Conservation (phyloP, 2,329 filamentous ascomycete species). For the Aspergillus pseudoglaucus region DNA sequence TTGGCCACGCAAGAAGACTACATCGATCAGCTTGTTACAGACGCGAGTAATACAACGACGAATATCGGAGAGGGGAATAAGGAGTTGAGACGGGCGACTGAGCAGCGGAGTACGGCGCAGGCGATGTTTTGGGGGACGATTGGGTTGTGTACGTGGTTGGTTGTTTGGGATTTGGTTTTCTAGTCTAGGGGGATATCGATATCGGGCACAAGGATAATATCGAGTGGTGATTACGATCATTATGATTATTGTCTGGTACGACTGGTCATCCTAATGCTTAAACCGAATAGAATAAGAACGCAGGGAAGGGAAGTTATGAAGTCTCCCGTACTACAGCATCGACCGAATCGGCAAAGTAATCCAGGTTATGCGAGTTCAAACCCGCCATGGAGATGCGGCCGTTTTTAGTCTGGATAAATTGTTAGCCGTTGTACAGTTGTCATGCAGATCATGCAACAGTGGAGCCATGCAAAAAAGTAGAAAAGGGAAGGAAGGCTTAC, state of each 20-base stretch:
- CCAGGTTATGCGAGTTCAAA: constrained; percentile 84
- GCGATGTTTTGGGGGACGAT: constrained; percentile 76
- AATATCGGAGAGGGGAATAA: constrained; percentile 87
- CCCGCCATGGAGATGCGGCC: constrained; percentile 97
- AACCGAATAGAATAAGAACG: not conserved
- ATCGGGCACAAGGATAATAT: too few relatives aligned
- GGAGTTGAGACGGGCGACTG: constrained; percentile 76
- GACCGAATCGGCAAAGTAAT: constrained; percentile 86
- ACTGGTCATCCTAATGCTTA: not conserved
- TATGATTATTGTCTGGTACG: not conserved
- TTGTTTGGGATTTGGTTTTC: constrained; percentile 67
- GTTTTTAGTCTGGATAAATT: constrained; percentile 66
- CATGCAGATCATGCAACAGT: not conserved
- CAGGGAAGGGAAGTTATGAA: constrained; percentile 11
- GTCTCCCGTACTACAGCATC: constrained; percentile 65
- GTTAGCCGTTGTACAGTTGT: constrained; percentile 3
- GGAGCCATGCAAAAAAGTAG: not conserved
- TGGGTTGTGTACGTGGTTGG: constrained; percentile 65
- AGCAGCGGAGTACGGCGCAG: constrained; percentile 65
- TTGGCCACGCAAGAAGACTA: constrained; percentile 78
- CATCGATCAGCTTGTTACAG: constrained; percentile 80
- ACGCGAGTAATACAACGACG: constrained; percentile 73
- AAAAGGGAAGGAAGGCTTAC: constrained; percentile 21
- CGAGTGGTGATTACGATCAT: too few relatives aligned
- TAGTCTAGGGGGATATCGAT: too few relatives aligned